A percentile compares a stretch with the other conserved stretches of the same genome.
Evolutionary conservation across 2,329 filamentous ascomycete genomes (phyloP).

Genomic region (Fusarium sarcochroum): DNA sequence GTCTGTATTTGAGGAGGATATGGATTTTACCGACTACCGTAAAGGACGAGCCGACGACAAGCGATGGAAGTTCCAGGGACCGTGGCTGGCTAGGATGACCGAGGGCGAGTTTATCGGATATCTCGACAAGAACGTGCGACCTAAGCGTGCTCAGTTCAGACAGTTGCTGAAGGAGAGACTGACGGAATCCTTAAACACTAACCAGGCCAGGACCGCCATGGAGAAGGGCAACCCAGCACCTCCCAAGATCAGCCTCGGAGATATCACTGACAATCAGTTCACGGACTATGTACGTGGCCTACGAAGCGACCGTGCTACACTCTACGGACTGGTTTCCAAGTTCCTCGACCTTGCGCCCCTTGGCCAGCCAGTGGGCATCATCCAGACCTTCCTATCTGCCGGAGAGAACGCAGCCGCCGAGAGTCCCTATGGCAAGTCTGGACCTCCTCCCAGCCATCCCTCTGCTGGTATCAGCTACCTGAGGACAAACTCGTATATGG

Average conservation of each 20-base stretch:
- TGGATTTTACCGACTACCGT: constrained; percentile 65
- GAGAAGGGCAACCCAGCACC: constrained; percentile 55
- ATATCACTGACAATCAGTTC: constrained; percentile 67
- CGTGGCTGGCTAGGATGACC: constrained; percentile 75
- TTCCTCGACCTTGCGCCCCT: constrained; percentile 75
- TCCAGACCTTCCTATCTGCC: constrained; percentile 45
- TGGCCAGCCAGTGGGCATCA: constrained; percentile 50
- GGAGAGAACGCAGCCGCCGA: constrained; percentile 47
- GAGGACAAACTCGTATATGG: constrained; percentile 66
- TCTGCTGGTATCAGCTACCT: constrained; percentile 75
- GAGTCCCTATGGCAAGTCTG: constrained; percentile 64
- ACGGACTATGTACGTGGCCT: constrained; percentile 66
- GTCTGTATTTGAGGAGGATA: constrained; percentile 72
- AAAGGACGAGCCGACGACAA: constrained; percentile 58
- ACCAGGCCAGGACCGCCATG: constrained; percentile 55
- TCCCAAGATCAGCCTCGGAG: constrained; percentile 44
- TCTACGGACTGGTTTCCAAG: constrained; percentile 69
- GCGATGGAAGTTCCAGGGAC: constrained; percentile 77
- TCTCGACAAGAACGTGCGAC: constrained; percentile 67
- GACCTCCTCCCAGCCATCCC: constrained; percentile 73
- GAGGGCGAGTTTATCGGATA: constrained; percentile 72
- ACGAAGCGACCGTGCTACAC: constrained; percentile 63
- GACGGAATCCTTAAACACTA: constrained; percentile 61
- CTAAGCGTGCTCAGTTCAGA: constrained; percentile 68
- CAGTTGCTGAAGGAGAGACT: constrained; percentile 65